A percentile compares a stretch with the other conserved stretches of the same genome.
Evolutionary conservation across 2,329 filamentous ascomycete genomes (phyloP).

Genomic region (Aureobasidium sp.): DNA sequence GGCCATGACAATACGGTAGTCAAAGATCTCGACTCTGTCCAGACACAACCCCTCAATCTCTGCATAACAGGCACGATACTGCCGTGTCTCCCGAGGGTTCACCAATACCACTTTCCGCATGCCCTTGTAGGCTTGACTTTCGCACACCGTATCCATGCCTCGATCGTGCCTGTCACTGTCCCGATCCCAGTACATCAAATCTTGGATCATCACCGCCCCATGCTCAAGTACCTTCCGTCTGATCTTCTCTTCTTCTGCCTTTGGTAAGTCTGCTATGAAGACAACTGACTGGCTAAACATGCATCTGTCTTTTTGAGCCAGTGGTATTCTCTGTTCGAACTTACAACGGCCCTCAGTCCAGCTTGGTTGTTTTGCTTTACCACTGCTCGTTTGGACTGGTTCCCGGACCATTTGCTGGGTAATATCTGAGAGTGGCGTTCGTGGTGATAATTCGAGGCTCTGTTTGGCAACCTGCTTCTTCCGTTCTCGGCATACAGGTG

Average conservation of each 20-base stretch:
- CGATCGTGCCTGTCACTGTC: slow-evolving; percentile 19
- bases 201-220: not conserved
- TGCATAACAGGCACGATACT: not conserved
- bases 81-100: slow-evolving; percentile 18
- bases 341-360: not conserved
- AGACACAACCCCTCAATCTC: not conserved
- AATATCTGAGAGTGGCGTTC: slow-evolving; percentile 4
- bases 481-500: not conserved
- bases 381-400: not conserved
- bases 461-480: not conserved
- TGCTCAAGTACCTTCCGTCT: not conserved
- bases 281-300: not conserved
- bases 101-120: slow-evolving; percentile 26
- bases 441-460: not conserved
- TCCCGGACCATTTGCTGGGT: not conserved
- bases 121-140: slow-evolving; percentile 24
- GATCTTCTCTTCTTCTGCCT: not conserved
- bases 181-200: slow-evolving; percentile 24
- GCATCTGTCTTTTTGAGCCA: not conserved
- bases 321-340: not conserved
- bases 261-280: not conserved
- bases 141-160: slow-evolving; percentile 19
- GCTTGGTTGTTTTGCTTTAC: not conserved
- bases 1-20: not conserved
- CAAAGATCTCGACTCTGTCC: slow-evolving; percentile 4